Base-by-base conservation (phyloP, 2,329 filamentous ascomycete species). In the Fusarium sororula region DNA sequence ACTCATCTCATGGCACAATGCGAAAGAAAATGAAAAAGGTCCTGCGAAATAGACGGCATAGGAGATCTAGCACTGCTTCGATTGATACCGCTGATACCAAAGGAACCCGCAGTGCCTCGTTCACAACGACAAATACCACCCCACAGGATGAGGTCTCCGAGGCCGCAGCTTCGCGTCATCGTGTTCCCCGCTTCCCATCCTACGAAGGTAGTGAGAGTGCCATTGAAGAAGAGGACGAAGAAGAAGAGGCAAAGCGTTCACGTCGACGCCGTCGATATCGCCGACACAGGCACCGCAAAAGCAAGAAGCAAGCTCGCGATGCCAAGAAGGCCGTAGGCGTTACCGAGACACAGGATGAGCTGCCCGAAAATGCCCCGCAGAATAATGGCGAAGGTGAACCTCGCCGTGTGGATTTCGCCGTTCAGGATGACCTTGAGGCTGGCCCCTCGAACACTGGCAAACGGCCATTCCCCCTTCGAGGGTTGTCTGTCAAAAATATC, bases 11-110 rank as follows among this genome's bases (percentile, higher is more conserved):
- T 17, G 85, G 87, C 54, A 94, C 92, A 4, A 93, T 94, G 20
- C 90, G 92, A 6, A 93, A 92, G 79, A 90, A 90, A 63, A 90
- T 97, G 81, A 94, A 91, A 82, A 88, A 92, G 75, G 93, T 92
- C 30, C 91, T 97, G 77, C 92, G 91, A 67, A 87, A 88, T 53
- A 88, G 91, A 60, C 90, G 90, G 78, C 91, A 90, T 73, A 91
- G 93, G 82, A 97, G 96, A 86, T 95, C 93, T 0, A 96, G 92
- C 75, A 86, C 88, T 39, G 90, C 90, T 77, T 95, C 91, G 30
- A 89, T 89, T 68, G 92, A 94, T 20, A 90, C 87, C 20, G 70
- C 69, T 38, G 80, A 83, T 30, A 68, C 71, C 10, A 79, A 77
- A 38, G 74, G 72, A 13, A 83, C 80, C 17, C 82, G 83, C 8